phyloP scores from a whole-genome alignment of 2,329 filamentous ascomycete species.

The Colletotrichum sp. region DNA sequence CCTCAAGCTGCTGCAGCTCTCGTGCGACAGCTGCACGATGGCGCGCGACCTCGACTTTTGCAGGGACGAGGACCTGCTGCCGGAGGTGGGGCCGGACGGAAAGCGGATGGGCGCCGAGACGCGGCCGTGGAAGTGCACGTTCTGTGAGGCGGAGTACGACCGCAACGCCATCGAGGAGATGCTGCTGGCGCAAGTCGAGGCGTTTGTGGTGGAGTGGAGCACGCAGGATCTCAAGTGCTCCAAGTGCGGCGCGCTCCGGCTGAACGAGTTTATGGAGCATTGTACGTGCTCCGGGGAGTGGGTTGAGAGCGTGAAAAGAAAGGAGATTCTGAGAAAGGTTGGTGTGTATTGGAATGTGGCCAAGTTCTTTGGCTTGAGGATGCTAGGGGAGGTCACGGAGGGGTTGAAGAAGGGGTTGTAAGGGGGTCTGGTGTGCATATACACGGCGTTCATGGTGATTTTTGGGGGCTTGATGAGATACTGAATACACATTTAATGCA shows the following conservation, averaged over 20 bases:
- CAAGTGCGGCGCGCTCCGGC: conserved; percentile 72
- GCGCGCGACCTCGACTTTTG: conserved; percentile 90
- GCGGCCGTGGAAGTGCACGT: conserved; percentile 75
- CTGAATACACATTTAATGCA: background rate
- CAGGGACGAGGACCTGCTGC: conserved; percentile 82
- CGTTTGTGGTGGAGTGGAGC: conserved; percentile 78
- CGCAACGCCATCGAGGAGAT: conserved; percentile 84
- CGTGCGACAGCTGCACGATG: conserved; percentile 90
- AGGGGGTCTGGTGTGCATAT: background rate
- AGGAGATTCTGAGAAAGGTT: conserved; percentile 69
- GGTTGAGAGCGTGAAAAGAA: conserved; percentile 72
- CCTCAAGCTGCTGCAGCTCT: conserved; percentile 75
- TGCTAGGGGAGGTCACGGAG: conserved; percentile 78
- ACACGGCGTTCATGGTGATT: background rate
- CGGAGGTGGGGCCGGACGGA: conserved; percentile 39
- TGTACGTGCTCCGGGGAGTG: conserved; percentile 91
- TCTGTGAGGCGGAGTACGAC: conserved; percentile 78
- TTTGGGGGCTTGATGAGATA: background rate
- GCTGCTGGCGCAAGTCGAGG: conserved; percentile 78
- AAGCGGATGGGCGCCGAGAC: conserved; percentile 28
- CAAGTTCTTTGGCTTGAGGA: conserved; percentile 78
- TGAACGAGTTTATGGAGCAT: conserved; percentile 97
- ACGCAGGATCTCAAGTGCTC: conserved; percentile 88
- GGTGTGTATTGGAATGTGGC: conserved; percentile 77
- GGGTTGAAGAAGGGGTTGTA: conserved; percentile 59